Evolutionary conservation across 805 yeast genomes (phyloP).

Genomic region (Hanseniaspora lachancei): DNA sequence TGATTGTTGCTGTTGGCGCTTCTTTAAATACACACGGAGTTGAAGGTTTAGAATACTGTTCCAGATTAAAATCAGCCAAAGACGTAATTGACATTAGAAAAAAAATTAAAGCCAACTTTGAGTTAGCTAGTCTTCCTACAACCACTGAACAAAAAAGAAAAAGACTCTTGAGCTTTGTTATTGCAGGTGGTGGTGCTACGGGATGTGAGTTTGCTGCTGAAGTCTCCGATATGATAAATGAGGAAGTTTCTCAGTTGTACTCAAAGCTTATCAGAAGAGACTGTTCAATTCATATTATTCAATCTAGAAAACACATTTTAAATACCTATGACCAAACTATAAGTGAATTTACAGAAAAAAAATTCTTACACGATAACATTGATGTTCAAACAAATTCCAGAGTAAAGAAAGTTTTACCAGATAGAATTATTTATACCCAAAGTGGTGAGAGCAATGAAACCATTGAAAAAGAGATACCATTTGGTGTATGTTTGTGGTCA

Average conservation of each 20-base stretch:
- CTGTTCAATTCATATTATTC: slow-evolving; percentile 54
- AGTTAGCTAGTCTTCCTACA: slow-evolving; percentile 52
- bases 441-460: slow-evolving; percentile 23
- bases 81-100: slow-evolving; percentile 47
- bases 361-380: slow-evolving; percentile 49
- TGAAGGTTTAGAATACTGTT: slow-evolving; percentile 49
- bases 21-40: slow-evolving; percentile 60
- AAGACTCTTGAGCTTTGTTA: slow-evolving; percentile 46
- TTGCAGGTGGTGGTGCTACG: slow-evolving; percentile 68
- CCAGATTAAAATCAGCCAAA: slow-evolving; percentile 51
- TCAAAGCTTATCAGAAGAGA: slow-evolving; percentile 51
- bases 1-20: slow-evolving; percentile 58
- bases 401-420: slow-evolving; percentile 44
- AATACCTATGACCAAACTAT: slow-evolving; percentile 57
- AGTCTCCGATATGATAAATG: slow-evolving; percentile 51
- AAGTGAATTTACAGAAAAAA: slow-evolving; percentile 49
- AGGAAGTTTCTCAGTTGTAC: slow-evolving; percentile 44
- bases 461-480: slow-evolving; percentile 34
- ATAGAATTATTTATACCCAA: slow-evolving; percentile 47
- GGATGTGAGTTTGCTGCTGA: slow-evolving; percentile 68
- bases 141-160: slow-evolving; percentile 52
- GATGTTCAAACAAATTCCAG: slow-evolving; percentile 53
- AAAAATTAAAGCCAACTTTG: slow-evolving; percentile 43
- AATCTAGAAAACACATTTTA: slow-evolving; percentile 52
- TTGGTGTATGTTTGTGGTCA: slow-evolving; percentile 62